Base-by-base conservation (phyloP, 2,329 filamentous ascomycete species). In the Fusarium sp. region DNA sequence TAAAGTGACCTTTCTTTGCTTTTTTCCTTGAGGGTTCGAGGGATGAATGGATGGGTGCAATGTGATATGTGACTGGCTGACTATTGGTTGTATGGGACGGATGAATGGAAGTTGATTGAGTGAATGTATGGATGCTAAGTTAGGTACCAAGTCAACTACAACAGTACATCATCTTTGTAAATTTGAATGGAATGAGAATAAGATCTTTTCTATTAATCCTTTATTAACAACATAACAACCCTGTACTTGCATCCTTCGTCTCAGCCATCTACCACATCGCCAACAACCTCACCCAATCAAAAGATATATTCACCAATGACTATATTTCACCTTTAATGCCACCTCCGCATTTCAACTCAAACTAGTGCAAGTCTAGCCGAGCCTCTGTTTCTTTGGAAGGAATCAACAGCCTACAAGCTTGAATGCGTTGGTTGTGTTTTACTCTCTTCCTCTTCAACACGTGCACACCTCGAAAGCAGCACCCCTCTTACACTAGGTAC, bases 361-460 rank as follows among this genome's bases (percentile, higher is more conserved):
- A n/a, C 49, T 58, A 52, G 47, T 66, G 56, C 52, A 69, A 69
- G 46, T 51, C 65, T 34, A 69, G 51, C 65, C 64, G 54, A 68
- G 62, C 40, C 36, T 42, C 28, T 20, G 36, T 33, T 38, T 18
- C 33, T n/a, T 50, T 16, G 37, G 23, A 26, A 42, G 18, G 16
- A n/a, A 37, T 33, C 47, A 18, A 41, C 20, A 23, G 11, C 16
- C 20, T 42, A 16, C 38, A 45, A 16, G 18, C 12, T 49, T 18
- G 13, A 37, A 56, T 7, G 26, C 20, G 26, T 20, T n/a, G 18
- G 33, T 56, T 30, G 18, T 28, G 13, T 45, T 30, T 47, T 16
- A 34, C 33, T 13, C 33, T n/a, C 26, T 30, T 23, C 15, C 13
- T 15, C 10, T 49, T 26, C 28, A 31, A 45, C 53, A 65, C 66